A percentile compares a stretch with the other conserved stretches of the same genome.
These are phyloP conservation scores for Mucor circinelloides DNA, from an alignment of 371 early-diverging fungal genomes.

Conservation along the genomic window DNA sequence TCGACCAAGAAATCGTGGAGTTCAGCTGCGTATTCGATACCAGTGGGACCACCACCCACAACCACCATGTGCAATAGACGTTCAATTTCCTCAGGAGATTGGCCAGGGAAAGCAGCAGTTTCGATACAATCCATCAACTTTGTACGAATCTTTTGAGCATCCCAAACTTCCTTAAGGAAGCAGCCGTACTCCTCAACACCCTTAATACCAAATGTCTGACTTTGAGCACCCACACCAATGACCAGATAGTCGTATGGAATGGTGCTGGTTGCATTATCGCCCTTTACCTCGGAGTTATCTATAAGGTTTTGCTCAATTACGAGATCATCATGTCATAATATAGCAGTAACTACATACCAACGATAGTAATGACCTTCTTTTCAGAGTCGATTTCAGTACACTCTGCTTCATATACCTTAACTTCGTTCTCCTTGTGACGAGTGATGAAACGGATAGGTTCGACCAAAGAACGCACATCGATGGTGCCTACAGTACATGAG, in stretches of 20 bases:
- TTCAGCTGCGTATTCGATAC: constrained; percentile 95
- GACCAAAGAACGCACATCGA: constrained; percentile 85
- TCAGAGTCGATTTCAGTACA: constrained; percentile 84
- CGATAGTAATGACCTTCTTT: constrained; percentile 73
- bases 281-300: constrained; percentile 80
- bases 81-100: constrained; percentile 75
- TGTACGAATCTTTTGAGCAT: constrained; percentile 89
- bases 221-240: constrained; percentile 87
- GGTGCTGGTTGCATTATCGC: constrained; percentile 55
- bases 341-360: constrained; percentile 49
- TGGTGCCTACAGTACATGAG: constrained; percentile 84
- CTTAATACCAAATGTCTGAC: constrained; percentile 89
- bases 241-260: constrained; percentile 90
- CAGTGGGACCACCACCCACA: constrained; percentile 96
- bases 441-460: constrained; percentile 89
- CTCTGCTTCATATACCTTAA: constrained; percentile 86
- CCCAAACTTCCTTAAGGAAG: constrained; percentile 89
- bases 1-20: constrained; percentile 90
- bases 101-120: constrained; percentile 84
- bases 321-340: not conserved
- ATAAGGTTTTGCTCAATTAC: constrained; percentile 5
- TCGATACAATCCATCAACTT: constrained; percentile 90
- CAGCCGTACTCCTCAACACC: constrained; percentile 86
- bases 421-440: constrained; percentile 81
- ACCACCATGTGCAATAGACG: constrained; percentile 92